Percentiles rank a stretch among this genome's conserved stretches.
Conservation (phyloP, 805 yeast species). For the Danielozyma ontarioensis region DNA sequence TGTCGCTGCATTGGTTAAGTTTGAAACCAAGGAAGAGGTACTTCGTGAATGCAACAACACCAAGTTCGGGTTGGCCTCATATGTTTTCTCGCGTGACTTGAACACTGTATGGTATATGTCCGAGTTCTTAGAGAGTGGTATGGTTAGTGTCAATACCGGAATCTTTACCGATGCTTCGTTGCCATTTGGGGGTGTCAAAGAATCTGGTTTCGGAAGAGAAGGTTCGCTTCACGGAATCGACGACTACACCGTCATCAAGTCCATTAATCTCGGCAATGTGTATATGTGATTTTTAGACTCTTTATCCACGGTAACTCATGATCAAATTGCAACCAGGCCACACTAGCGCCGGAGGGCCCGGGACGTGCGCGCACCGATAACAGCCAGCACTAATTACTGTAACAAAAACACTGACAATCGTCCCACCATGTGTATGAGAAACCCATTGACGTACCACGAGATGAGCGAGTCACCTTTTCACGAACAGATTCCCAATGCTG, state of each 20-base stretch:
- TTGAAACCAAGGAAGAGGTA: conserved; percentile 50
- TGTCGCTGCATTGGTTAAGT: conserved; percentile 63
- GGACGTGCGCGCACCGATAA: no score
- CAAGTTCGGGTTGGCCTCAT: conserved; percentile 55
- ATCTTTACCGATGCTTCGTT: conserved; percentile 50
- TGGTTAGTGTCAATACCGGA: conserved; percentile 61
- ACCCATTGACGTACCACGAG: no score
- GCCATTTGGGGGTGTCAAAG: conserved; percentile 60
- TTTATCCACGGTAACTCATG: no score
- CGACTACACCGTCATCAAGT: conserved; percentile 51
- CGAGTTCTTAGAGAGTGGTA: conserved; percentile 58
- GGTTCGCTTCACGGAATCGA: conserved; percentile 60
- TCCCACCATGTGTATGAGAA: no score
- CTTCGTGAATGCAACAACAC: conserved; percentile 50
- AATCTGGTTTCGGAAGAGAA: conserved; percentile 69
- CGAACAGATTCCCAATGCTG: no score
- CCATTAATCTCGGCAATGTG: conserved; percentile 46
- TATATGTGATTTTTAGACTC: no score
- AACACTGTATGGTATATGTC: conserved; percentile 48
- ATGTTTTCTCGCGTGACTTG: conserved; percentile 49
- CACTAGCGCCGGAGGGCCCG: no score
- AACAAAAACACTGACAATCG: no score
- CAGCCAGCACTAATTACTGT: no score
- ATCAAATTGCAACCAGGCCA: no score
- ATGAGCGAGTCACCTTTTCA: no score